Base-by-base conservation (phyloP, 768 basidiomycete genomes). In the Russula ochroleuca region DNA sequence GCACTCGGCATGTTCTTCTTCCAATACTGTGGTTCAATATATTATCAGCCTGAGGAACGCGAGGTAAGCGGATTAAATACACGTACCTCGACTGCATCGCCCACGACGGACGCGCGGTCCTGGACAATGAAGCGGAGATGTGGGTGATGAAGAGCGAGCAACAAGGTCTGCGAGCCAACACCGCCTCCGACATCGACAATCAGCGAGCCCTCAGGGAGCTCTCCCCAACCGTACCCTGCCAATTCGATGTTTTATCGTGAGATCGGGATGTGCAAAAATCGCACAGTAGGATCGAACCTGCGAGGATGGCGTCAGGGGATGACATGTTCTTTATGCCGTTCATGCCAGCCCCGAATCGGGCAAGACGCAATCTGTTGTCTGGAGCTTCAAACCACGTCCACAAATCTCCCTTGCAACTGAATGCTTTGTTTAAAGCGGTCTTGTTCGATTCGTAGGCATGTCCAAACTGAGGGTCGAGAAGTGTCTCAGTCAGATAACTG, bases 401-500 rank as follows among this genome's bases (percentile, higher is more conserved):
- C 5, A 49, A 1, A 17, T 25, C 40, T n/a, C 25, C 28, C 7
- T 63, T 35, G 17, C 38, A 19, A 53, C 45, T 47, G 51, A 15
- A 23, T 23, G 65, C 63, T 14, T 62, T 62, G 50, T 66, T 58
- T 14, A 59, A 13, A 15, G 65, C 50, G 6, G 53, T 21, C 19
- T 63, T 57, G 25, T 58, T 58, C 25, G 56, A 17, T 23, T 45
- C 56, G 15, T 14, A 28, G 3, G 65, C 43, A 57, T 52, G 61
- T 28, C 50, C 65, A 11, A 47, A 14, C 8, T 49, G 38, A 14
- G 69, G 61, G 21, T 68, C 65, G n/a, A 66, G 56, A 9, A 75
- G 52, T 2, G 66, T 59, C 43, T 74, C 72, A 0, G 67, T 19
- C 21, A 72, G 62, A 52, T 70, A 69, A 2, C 68, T 63, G 10